Evolutionary conservation across 164 flowering plant genomes (phyloP).

Genomic region (Hamamelis virginiana): DNA sequence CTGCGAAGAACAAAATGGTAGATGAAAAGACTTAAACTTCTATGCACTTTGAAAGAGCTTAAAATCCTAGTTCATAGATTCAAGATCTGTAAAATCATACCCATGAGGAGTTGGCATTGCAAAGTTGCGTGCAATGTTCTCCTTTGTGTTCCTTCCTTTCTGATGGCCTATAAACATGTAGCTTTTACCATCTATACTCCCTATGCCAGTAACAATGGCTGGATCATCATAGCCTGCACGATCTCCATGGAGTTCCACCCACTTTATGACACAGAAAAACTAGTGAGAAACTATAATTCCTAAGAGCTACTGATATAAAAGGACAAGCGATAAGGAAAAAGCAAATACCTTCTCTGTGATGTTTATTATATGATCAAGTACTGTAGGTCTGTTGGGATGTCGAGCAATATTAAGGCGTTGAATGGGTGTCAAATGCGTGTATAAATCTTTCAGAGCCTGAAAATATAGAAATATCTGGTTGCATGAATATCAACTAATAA

Average conservation of each 20-base stretch:
- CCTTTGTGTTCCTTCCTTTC: constrained; percentile 94
- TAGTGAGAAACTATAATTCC: too few species aligned
- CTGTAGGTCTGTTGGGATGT: constrained; percentile 94
- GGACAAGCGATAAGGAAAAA: background rate
- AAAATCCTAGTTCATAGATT: too few species aligned
- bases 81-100: constrained; percentile 36
- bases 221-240: constrained; percentile 98
- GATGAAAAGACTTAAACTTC: too few species aligned
- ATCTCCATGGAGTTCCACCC: constrained; percentile 97
- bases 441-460: constrained; percentile 80
- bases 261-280: constrained; percentile 24
- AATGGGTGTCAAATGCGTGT: constrained; percentile 79
- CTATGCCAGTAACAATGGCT: constrained; percentile 90
- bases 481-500: background rate
- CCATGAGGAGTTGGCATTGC: constrained; percentile 99
- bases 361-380: constrained; percentile 85
- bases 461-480: constrained; percentile 11
- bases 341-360: constrained; percentile 80
- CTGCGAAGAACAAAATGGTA: too few species aligned
- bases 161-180: constrained; percentile 98
- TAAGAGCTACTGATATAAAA: too few species aligned
- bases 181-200: constrained; percentile 72
- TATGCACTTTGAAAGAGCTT: too few species aligned
- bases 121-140: constrained; percentile 87
- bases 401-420: constrained; percentile 91